These are phyloP conservation scores for Alternaria solani DNA, from an alignment of 2,329 filamentous ascomycete genomes.

Conservation along the genomic window DNA sequence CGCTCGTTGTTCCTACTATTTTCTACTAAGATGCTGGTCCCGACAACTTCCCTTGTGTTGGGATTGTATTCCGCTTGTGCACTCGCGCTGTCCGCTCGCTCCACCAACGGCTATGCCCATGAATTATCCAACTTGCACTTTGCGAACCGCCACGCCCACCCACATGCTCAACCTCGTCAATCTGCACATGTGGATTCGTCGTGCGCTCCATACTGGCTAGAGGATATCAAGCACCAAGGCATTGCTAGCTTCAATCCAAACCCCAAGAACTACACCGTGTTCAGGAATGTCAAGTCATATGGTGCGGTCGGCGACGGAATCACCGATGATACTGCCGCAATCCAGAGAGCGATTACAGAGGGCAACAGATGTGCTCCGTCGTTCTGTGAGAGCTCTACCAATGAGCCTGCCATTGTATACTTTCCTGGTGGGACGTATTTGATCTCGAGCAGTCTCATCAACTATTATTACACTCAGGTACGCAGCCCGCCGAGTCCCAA, in stretches of 20 bases:
- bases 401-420: conserved; percentile 64
- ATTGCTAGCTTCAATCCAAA: conserved; percentile 50
- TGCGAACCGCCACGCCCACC: conserved; percentile 10
- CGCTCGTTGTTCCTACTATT: neutral
- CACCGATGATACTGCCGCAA: conserved; percentile 61
- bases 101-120: conserved; percentile 11
- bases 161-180: conserved; percentile 22
- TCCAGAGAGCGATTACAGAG: conserved; percentile 55
- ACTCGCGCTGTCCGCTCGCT: conserved; percentile 9
- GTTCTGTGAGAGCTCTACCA: conserved; percentile 56
- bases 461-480: conserved; percentile 69
- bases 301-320: conserved; percentile 50
- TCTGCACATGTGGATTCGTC: conserved; percentile 18
- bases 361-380: conserved; percentile 54
- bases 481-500: neutral
- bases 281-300: conserved; percentile 55
- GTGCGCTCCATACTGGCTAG: conserved; percentile 52
- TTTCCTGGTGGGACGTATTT: conserved; percentile 67
- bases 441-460: conserved; percentile 64
- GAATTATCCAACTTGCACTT: conserved; percentile 18
- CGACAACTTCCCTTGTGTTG: conserved; percentile 1
- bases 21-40: conserved; percentile 3
- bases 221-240: conserved; percentile 54
- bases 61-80: conserved; percentile 8
- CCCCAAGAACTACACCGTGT: conserved; percentile 51